Conservation (phyloP, 2,329 filamentous ascomycete genomes). For the Trichoderma sp. region DNA sequence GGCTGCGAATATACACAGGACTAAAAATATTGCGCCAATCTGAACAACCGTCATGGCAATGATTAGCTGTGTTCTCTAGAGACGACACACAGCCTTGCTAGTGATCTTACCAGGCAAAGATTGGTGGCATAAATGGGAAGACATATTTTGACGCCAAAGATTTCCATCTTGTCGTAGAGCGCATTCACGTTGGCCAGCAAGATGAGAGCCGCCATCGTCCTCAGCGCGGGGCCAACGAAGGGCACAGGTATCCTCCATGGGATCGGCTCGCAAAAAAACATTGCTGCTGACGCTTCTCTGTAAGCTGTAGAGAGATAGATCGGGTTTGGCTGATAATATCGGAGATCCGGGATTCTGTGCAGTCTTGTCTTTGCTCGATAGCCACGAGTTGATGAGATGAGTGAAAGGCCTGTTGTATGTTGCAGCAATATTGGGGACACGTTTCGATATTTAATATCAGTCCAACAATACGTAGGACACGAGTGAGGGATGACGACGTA, state of each 20-base stretch:
- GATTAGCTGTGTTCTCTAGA: neutral
- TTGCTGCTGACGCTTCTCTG: neutral
- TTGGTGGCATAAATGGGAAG: neutral
- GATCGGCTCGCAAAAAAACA: neutral
- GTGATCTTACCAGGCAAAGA: neutral
- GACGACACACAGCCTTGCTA: neutral
- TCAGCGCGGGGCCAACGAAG: constrained; percentile 14
- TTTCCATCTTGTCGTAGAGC: constrained; percentile 14
- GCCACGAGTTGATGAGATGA: neutral
- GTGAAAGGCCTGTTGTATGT: neutral
- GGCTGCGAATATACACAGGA: neutral
- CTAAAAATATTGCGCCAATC: neutral
- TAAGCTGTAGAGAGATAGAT: neutral
- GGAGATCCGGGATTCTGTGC: neutral
- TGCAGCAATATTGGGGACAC: neutral
- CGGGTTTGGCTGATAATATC: neutral
- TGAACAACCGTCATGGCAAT: neutral
- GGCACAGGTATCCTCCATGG: constrained; percentile 20
- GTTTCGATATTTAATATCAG: neutral
- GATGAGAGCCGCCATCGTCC: constrained; percentile 11
- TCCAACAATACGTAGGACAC: neutral
- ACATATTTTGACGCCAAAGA: constrained; percentile 8
- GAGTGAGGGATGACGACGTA: neutral
- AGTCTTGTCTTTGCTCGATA: neutral
- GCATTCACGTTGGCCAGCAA: constrained; percentile 19